Percentiles rank a stretch among this genome's conserved stretches.
Evolutionary conservation across 495 filamentous ascomycete genomes (phyloP).

Genomic region (Xylaria flabelliformis): DNA sequence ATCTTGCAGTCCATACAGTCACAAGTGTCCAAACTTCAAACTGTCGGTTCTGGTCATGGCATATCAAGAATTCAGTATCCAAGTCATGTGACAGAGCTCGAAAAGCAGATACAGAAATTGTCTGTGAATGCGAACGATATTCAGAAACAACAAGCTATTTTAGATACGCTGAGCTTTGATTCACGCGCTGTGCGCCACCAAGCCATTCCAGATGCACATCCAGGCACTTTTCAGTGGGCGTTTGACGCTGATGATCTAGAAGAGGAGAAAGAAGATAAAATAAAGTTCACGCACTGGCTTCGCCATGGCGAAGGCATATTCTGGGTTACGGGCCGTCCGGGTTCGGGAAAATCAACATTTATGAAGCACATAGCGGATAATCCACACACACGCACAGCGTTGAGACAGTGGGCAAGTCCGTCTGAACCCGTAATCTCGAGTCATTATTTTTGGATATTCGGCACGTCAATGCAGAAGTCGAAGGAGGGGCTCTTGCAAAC

Average conservation of each 20-base stretch:
- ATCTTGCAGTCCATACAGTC: constrained; percentile 21
- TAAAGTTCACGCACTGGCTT: constrained; percentile 35
- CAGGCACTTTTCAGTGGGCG: constrained; percentile 25
- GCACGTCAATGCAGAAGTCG: constrained; percentile 45
- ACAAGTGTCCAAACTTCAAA: constrained; percentile 11
- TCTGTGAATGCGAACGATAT: constrained; percentile 14
- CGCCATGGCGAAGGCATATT: constrained; percentile 33
- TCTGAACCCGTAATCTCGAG: constrained; percentile 35
- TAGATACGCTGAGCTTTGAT: constrained; percentile 28
- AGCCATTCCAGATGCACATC: constrained; percentile 24
- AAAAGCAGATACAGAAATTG: constrained; percentile 16
- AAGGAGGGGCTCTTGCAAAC: constrained; percentile 48
- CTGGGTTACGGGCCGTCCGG: constrained; percentile 46
- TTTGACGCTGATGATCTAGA: not conserved
- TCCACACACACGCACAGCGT: constrained; percentile 18
- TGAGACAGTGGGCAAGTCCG: constrained; percentile 36
- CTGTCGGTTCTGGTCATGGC: not conserved
- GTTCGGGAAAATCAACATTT: constrained; percentile 50
- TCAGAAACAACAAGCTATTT: constrained; percentile 22
- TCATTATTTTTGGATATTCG: constrained; percentile 53
- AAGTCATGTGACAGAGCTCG: constrained; percentile 10
- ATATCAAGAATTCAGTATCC: constrained; percentile 4
- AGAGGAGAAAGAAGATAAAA: constrained; percentile 4
- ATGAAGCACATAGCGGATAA: constrained; percentile 45
- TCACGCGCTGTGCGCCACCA: constrained; percentile 23